Evolutionary conservation across 1,284 basidiomycete species (phyloP).

Genomic region (Microbotryum lychnidis-dioicae): DNA sequence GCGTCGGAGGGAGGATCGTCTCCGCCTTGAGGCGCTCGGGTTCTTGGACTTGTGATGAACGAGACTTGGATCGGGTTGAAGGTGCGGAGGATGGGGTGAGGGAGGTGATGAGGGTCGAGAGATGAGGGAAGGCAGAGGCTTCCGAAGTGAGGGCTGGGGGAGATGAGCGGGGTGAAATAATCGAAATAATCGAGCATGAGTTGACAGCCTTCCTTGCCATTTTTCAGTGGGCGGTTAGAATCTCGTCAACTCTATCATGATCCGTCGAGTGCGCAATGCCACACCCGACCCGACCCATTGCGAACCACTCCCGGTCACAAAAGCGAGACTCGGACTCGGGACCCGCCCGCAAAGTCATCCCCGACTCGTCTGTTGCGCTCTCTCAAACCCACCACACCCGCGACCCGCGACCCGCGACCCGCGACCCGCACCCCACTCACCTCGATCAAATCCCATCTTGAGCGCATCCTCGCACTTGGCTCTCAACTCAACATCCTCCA

Average conservation of each 20-base stretch:
- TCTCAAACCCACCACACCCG: no score
- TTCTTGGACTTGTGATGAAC: conserved; percentile 47
- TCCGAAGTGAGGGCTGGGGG: conserved; percentile 49
- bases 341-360: no score
- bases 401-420: no score
- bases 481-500: conserved; percentile 11
- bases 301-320: no score
- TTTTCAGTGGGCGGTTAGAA: no score
- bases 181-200: no score
- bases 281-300: no score
- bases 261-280: background rate
- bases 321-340: no score
- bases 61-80: conserved; percentile 53
- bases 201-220: no score
- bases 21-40: conserved; percentile 34
- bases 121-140: conserved; percentile 53
- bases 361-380: no score
- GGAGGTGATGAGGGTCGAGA: conserved; percentile 60
- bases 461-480: conserved; percentile 4
- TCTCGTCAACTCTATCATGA: no score
- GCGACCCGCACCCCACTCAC: conserved; percentile 1
- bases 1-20: conserved; percentile 49
- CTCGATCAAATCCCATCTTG: conserved; percentile 25
- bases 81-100: conserved; percentile 49
- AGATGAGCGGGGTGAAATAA: no score